Percentiles rank a stretch among this genome's conserved stretches.
phyloP scores from a whole-genome alignment of 148 eudicot species.

The Chenopodium album region DNA sequence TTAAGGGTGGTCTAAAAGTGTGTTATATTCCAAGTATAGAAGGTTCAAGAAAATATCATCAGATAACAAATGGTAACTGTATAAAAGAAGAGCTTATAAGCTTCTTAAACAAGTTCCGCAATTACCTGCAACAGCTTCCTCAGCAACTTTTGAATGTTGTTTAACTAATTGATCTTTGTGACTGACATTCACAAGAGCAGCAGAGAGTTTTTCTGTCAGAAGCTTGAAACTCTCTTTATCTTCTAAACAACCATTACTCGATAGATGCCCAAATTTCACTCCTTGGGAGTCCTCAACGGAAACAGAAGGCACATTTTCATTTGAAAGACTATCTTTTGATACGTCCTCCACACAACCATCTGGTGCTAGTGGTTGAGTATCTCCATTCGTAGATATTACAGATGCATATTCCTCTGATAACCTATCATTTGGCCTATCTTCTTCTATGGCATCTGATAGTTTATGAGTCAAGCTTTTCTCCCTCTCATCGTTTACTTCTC shows the following conservation, averaged over 20 bases:
- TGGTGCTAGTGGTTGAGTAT: constrained; percentile 4
- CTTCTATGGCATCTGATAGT: neutral
- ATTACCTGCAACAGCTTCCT: constrained; percentile 94
- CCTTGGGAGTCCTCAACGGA: neutral
- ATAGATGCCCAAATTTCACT: neutral
- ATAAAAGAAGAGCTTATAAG: neutral
- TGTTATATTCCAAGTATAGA: neutral
- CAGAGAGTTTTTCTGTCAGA: constrained; percentile 72
- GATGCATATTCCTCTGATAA: neutral
- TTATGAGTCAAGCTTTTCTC: neutral
- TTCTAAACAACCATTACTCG: constrained; percentile 26
- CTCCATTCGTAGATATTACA: neutral
- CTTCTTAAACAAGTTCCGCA: neutral
- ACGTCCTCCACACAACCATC: neutral
- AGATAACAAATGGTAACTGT: neutral
- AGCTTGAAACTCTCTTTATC: constrained; percentile 44
- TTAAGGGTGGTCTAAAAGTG: neutral
- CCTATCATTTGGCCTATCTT: neutral
- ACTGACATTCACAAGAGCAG: constrained; percentile 75
- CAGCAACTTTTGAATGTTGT: constrained; percentile 91
- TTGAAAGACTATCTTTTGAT: neutral
- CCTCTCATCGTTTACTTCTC: constrained; percentile 4
- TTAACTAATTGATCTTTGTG: constrained; percentile 83
- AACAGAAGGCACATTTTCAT: neutral
- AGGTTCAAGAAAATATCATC: neutral